Conservation (phyloP, 1,139 yeast genomes). For the Saccharomyces hybrid region DNA sequence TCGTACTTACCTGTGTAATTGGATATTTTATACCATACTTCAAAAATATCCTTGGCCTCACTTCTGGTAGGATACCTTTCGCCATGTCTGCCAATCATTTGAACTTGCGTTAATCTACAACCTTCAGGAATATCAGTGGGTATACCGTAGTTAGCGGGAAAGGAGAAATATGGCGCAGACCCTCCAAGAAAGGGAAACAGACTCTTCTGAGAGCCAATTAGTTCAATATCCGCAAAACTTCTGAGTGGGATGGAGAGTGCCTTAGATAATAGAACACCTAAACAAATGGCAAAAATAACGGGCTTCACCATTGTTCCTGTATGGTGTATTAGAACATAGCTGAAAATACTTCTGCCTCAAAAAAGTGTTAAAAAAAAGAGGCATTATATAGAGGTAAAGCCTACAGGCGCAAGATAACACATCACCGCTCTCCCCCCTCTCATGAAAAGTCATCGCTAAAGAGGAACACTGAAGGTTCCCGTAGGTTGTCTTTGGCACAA, state of each 20-base stretch:
- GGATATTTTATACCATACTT: constrained; percentile 22
- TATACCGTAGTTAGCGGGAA: constrained; percentile 14
- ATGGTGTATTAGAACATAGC: too few species aligned
- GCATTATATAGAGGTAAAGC: too few species aligned
- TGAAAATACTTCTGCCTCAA: too few species aligned
- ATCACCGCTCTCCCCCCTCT: too few species aligned
- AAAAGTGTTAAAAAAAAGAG: too few species aligned
- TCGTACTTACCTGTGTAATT: constrained; percentile 20
- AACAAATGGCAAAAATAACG: too few species aligned
- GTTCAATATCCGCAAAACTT: constrained; percentile 2
- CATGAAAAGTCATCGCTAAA: too few species aligned
- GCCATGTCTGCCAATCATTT: constrained; percentile 60
- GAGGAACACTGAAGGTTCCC: too few species aligned
- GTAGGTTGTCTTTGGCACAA: too few species aligned
- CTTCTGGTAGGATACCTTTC: constrained; percentile 53
- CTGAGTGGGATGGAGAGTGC: not conserved
- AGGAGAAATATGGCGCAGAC: constrained; percentile 17
- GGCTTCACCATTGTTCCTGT: too few species aligned
- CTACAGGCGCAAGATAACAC: too few species aligned
- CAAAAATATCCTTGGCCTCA: constrained; percentile 24
- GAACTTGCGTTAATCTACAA: constrained; percentile 57
- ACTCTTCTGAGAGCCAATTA: constrained; percentile 14
- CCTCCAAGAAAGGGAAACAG: constrained; percentile 18
- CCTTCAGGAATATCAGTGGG: constrained; percentile 23
- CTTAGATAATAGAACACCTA: not conserved